These are phyloP conservation scores for Ogataea methanolica DNA, from an alignment of 805 yeast genomes.

Conservation along the genomic window DNA sequence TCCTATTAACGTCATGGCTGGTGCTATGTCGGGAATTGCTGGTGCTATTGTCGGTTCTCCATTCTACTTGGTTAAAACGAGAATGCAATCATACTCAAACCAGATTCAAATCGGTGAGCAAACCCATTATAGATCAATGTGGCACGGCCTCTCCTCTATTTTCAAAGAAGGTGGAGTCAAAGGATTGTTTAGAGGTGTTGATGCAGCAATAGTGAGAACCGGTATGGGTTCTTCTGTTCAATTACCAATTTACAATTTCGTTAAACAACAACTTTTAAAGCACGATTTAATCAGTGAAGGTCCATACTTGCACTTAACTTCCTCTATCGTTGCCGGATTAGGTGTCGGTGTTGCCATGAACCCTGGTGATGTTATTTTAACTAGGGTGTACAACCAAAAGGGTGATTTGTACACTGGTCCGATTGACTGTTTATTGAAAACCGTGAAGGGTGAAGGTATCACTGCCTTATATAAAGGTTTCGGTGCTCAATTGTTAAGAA, in stretches of 20 bases:
- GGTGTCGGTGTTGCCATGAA: constrained; percentile 96
- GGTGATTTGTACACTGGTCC: constrained; percentile 85
- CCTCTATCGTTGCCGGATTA: constrained; percentile 77
- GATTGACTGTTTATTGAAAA: constrained; percentile 81
- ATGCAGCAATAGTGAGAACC: constrained; percentile 90
- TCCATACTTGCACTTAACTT: constrained; percentile 62
- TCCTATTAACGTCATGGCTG: constrained; percentile 68
- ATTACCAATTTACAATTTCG: constrained; percentile 80
- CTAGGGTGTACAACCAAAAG: constrained; percentile 92
- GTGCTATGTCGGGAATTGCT: constrained; percentile 78
- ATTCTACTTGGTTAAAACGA: constrained; percentile 83
- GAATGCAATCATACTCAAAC: constrained; percentile 89
- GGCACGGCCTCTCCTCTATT: constrained; percentile 64
- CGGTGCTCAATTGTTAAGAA: constrained; percentile 84
- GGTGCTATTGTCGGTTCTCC: constrained; percentile 94
- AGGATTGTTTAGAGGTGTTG: constrained; percentile 87
- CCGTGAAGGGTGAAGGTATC: constrained; percentile 78
- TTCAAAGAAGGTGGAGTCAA: constrained; percentile 62
- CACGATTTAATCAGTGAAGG: constrained; percentile 56
- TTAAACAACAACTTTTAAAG: constrained; percentile 58
- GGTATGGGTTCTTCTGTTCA: constrained; percentile 96
- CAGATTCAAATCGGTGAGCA: constrained; percentile 79
- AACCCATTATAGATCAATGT: constrained; percentile 71
- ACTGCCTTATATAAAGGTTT: constrained; percentile 91
- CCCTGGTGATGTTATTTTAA: constrained; percentile 94